A percentile compares a stretch with the other conserved stretches of the same genome.
These are phyloP conservation scores for Backusella luteola DNA, from an alignment of 192 early-diverging fungal genomes.

Conservation along the genomic window DNA sequence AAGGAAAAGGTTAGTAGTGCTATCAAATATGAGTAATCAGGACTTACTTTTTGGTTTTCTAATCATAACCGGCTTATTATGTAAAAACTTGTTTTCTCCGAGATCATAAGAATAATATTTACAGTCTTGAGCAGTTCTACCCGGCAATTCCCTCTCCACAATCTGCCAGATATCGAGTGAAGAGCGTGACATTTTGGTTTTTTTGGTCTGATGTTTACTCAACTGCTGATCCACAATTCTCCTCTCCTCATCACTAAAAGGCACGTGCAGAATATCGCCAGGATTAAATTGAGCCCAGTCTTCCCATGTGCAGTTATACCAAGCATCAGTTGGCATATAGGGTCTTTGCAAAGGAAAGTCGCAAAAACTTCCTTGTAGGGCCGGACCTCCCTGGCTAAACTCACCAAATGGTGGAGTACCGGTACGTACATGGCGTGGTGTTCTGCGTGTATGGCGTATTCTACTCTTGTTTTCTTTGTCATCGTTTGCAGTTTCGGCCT, in stretches of 20 bases:
- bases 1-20: background rate
- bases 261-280: conserved; percentile 8
- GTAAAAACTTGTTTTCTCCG: background rate
- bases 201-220: background rate
- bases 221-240: background rate
- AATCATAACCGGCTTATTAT: conserved; percentile 10
- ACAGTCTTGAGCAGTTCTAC: conserved; percentile 12
- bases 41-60: background rate
- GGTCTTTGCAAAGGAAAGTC: conserved; percentile 1
- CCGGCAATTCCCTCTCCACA: background rate
- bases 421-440: background rate
- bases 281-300: conserved; percentile 26
- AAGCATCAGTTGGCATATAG: conserved; percentile 14
- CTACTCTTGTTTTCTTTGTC: background rate
- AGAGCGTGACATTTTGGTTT: background rate
- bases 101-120: background rate
- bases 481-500: background rate
- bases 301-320: conserved; percentile 25
- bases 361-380: background rate
- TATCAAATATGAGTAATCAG: background rate
- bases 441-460: background rate
- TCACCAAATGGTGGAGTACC: background rate
- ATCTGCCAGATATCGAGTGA: background rate
- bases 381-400: background rate
- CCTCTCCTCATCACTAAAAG: conserved; percentile 12